Conservation (phyloP, 306 rosid species). For the Styphnolobium japonicum region DNA sequence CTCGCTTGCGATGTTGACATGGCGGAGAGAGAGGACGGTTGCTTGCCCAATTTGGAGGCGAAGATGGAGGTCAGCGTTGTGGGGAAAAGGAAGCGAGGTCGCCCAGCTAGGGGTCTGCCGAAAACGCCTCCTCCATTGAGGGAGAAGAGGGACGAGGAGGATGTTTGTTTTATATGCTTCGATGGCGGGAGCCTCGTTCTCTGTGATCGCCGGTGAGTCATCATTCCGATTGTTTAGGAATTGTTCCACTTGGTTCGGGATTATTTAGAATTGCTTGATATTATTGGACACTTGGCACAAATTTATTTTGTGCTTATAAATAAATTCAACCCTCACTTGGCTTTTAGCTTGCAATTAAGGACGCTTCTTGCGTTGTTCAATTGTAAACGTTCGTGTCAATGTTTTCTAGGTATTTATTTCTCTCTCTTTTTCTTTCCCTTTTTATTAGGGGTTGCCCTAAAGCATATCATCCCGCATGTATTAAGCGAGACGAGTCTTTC, state of each 20-base stretch:
- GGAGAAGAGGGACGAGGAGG: slow-evolving; percentile 70
- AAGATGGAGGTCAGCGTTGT: slow-evolving; percentile 20
- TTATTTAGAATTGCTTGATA: background rate
- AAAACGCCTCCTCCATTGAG: slow-evolving; percentile 42
- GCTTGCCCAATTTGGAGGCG: background rate
- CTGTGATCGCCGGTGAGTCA: slow-evolving; percentile 96
- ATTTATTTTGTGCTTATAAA: background rate
- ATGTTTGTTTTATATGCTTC: slow-evolving; percentile 94
- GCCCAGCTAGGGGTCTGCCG: slow-evolving; percentile 59
- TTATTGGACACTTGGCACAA: background rate
- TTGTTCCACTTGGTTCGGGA: background rate
- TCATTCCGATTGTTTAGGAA: background rate
- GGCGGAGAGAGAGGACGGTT: slow-evolving; percentile 10
- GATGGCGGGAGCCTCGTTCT: slow-evolving; percentile 98
- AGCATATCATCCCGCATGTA: slow-evolving; percentile 93
- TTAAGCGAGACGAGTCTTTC: slow-evolving; percentile 89
- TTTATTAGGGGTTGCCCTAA: slow-evolving; percentile 90
- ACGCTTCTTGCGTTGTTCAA: background rate
- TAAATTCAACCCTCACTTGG: background rate
- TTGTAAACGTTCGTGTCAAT: background rate
- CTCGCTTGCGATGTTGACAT: slow-evolving; percentile 3
- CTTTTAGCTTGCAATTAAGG: slow-evolving; percentile 23
- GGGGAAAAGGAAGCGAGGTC: slow-evolving; percentile 70
- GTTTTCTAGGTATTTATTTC: background rate
- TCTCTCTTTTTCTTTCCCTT: background rate